Conservation (phyloP, 2,329 filamentous ascomycete species). For the Aspergillus pseudotamarii region DNA sequence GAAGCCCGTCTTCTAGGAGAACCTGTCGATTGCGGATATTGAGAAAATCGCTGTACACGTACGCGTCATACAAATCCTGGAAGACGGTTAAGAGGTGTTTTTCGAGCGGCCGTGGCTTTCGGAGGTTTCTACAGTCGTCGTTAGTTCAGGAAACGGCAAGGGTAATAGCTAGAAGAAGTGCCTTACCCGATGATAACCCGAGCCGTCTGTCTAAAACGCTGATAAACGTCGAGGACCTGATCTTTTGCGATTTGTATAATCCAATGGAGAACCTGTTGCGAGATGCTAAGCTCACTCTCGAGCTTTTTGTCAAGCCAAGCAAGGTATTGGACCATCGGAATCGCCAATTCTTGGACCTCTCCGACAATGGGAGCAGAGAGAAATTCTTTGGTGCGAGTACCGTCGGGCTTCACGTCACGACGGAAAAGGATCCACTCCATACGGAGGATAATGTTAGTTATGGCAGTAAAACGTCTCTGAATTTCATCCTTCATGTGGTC, state of each 20-base stretch:
- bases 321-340: conserved; percentile 19
- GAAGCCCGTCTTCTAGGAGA: conserved; percentile 9
- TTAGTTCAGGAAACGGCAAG: background rate
- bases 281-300: background rate
- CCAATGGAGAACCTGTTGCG: conserved; percentile 3
- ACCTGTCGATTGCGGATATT: conserved; percentile 22
- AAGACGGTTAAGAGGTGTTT: conserved; percentile 24
- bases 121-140: conserved; percentile 19
- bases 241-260: conserved; percentile 17
- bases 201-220: conserved; percentile 23
- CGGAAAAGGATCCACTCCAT: conserved; percentile 29
- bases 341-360: conserved; percentile 16
- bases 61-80: conserved; percentile 30
- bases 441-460: conserved; percentile 26
- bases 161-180: background rate
- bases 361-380: conserved; percentile 11
- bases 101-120: conserved; percentile 24
- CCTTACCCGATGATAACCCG: conserved; percentile 25
- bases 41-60: conserved; percentile 28
- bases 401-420: background rate
- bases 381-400: background rate
- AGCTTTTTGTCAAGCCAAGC: conserved; percentile 20
- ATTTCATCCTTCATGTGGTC: conserved; percentile 15
- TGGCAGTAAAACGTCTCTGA: conserved; percentile 21
- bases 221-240: background rate